phyloP scores from a whole-genome alignment of 2,329 filamentous ascomycete genomes.

The Colletotrichum phormii region DNA sequence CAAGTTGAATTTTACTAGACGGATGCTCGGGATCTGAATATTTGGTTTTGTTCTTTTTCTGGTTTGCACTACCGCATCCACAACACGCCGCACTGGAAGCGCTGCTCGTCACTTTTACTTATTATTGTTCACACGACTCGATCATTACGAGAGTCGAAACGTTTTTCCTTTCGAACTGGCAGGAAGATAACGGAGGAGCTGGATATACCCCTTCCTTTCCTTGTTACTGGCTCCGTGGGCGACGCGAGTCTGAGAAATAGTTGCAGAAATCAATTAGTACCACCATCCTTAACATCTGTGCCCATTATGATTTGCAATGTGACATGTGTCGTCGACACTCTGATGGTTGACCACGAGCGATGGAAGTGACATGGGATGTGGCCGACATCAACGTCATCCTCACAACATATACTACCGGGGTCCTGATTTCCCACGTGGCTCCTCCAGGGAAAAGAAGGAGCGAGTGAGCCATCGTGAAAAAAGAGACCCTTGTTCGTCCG shows the following conservation, averaged over 20 bases:
- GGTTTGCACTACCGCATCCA: background rate
- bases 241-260: background rate
- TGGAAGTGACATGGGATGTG: background rate
- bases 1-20: background rate
- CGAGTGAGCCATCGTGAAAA: background rate
- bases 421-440: background rate
- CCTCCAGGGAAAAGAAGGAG: background rate
- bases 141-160: constrained; percentile 13
- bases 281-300: background rate
- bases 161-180: constrained; percentile 19
- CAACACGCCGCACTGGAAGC: constrained; percentile 17
- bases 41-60: background rate
- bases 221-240: constrained; percentile 10
- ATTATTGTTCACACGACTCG: constrained; percentile 17
- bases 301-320: background rate
- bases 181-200: constrained; percentile 27
- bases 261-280: constrained; percentile 6
- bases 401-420: background rate
- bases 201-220: constrained; percentile 35
- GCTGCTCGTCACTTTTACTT: background rate
- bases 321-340: background rate
- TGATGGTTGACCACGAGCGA: no score
- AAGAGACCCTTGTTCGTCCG: background rate
- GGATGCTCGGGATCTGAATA: background rate
- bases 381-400: background rate